Conservation (phyloP, 805 yeast species). For the Myxozyma melibiosi region DNA sequence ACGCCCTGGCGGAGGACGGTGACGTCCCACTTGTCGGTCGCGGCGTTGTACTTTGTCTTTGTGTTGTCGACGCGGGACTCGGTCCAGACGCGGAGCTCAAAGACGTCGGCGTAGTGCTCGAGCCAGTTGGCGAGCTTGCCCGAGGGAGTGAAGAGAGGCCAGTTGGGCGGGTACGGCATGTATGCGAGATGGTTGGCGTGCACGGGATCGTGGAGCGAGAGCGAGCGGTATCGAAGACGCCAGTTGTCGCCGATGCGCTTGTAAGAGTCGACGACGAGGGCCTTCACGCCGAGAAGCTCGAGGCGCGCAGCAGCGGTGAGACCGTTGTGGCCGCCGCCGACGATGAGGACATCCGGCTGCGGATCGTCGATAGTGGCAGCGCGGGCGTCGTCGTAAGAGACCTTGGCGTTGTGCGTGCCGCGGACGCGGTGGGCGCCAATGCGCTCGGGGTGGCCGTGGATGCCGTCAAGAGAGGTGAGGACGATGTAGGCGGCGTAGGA, state of each 20-base stretch:
- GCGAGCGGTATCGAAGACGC: constrained; percentile 50
- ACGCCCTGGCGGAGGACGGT: background rate
- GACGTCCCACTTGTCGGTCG: constrained; percentile 10
- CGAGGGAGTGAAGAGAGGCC: constrained; percentile 51
- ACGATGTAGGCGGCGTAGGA: constrained; percentile 16
- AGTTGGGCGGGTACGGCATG: constrained; percentile 46
- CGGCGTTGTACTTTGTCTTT: constrained; percentile 14
- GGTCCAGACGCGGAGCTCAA: constrained; percentile 48
- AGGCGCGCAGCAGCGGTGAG: constrained; percentile 49
- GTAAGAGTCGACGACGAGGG: constrained; percentile 47
- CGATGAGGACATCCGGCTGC: constrained; percentile 45
- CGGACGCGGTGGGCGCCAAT: constrained; percentile 16
- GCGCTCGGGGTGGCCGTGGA: constrained; percentile 8
- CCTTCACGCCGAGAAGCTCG: constrained; percentile 47
- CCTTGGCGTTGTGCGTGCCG: constrained; percentile 14
- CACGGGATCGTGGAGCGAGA: constrained; percentile 52
- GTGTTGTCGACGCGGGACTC: constrained; percentile 35
- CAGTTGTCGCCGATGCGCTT: constrained; percentile 50
- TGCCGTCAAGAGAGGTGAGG: constrained; percentile 23
- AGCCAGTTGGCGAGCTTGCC: constrained; percentile 51
- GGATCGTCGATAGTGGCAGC: constrained; percentile 11
- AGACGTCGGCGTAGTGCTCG: constrained; percentile 46
- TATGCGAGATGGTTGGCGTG: constrained; percentile 50
- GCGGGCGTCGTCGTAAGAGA: constrained; percentile 8
- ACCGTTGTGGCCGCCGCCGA: constrained; percentile 55